These are phyloP conservation scores for Claviceps monticola DNA, from an alignment of 2,329 filamentous ascomycete genomes.

Conservation along the genomic window DNA sequence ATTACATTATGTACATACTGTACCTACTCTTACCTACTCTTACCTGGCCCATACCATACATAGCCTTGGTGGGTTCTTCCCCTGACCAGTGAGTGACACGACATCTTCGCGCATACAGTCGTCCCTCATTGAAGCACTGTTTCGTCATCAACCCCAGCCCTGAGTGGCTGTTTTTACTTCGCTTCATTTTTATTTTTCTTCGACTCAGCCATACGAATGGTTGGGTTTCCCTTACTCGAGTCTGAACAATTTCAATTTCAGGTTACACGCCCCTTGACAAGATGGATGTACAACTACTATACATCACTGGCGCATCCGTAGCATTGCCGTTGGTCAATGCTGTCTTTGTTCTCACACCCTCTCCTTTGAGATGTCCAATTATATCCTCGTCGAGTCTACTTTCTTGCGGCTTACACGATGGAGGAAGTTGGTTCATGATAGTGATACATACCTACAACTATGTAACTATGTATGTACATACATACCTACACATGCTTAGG, in stretches of 20 bases:
- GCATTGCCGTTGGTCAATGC: constrained; percentile 2
- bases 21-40: too few relatives aligned
- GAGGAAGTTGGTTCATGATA: not conserved
- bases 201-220: constrained; percentile 27
- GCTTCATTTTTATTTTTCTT: constrained; percentile 3
- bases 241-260: constrained; percentile 1
- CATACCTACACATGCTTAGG: not conserved
- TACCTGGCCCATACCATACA: too few relatives aligned
- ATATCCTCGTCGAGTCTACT: not conserved
- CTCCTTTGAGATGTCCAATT: constrained; percentile 5
- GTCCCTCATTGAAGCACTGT: not conserved
- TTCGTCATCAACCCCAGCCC: constrained; percentile 1
- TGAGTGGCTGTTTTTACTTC: not conserved
- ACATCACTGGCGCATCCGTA: constrained; percentile 2
- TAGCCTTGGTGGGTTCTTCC: too few relatives aligned
- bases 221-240: constrained; percentile 7
- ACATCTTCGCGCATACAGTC: too few relatives aligned
- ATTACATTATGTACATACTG: too few relatives aligned
- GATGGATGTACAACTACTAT: not conserved
- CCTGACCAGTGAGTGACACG: too few relatives aligned
- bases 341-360: constrained; percentile 13
- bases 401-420: not conserved
- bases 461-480: too few relatives aligned
- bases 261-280: constrained; percentile 1
- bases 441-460: not conserved